Evolutionary conservation across 2,329 filamentous ascomycete genomes (phyloP).

Genomic region (Alternaria brassicicola): DNA sequence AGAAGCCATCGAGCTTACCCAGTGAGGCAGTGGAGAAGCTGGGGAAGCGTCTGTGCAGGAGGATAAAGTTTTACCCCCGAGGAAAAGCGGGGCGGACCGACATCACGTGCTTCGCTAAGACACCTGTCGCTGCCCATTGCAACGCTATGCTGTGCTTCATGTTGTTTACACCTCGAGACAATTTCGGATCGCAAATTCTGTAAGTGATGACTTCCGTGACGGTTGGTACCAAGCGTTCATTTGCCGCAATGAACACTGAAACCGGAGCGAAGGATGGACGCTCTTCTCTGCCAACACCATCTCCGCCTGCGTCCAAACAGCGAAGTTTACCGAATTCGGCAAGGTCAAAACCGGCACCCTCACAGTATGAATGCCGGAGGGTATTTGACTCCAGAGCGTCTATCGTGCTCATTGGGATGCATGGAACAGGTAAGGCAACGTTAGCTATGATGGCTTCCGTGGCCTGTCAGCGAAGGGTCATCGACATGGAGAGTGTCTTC

Average conservation of each 20-base stretch:
- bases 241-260: constrained; percentile 33
- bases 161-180: constrained; percentile 5
- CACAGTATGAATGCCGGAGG: constrained; percentile 35
- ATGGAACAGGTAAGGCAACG: constrained; percentile 77
- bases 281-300: constrained; percentile 17
- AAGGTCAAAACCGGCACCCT: constrained; percentile 31
- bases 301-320: constrained; percentile 16
- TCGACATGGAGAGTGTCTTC: constrained; percentile 73
- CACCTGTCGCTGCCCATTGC: constrained; percentile 1
- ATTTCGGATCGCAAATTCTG: neutral
- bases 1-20: constrained; percentile 8
- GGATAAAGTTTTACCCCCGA: constrained; percentile 18
- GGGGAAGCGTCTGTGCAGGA: constrained; percentile 10
- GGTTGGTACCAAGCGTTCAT: constrained; percentile 38
- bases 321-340: constrained; percentile 19
- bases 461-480: constrained; percentile 68
- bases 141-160: constrained; percentile 9
- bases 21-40: constrained; percentile 7
- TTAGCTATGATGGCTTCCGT: constrained; percentile 75
- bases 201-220: constrained; percentile 32
- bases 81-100: constrained; percentile 3
- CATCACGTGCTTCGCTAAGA: constrained; percentile 15
- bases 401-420: constrained; percentile 73
- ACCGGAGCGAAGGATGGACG: constrained; percentile 17
- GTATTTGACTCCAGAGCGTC: constrained; percentile 67